These are phyloP conservation scores for Hygrocybe coccinea DNA, from an alignment of 768 basidiomycete species.

Conservation along the genomic window DNA sequence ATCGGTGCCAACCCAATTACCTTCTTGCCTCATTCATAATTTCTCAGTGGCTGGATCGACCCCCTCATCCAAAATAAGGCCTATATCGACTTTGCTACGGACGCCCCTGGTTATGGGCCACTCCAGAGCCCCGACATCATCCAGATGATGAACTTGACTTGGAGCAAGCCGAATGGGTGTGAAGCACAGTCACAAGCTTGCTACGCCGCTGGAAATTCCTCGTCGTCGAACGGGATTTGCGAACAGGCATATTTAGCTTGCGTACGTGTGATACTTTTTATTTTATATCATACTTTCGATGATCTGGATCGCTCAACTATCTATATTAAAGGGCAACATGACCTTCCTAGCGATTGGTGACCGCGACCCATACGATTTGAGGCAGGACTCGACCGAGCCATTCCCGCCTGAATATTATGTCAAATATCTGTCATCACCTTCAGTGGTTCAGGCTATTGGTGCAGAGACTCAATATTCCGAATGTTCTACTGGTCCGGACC, in stretches of 20 bases:
- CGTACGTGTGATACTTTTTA: constrained; percentile 31
- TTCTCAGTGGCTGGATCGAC: constrained; percentile 57
- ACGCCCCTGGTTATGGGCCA: constrained; percentile 65
- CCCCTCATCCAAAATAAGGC: constrained; percentile 59
- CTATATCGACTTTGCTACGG: constrained; percentile 53
- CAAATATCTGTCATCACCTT: constrained; percentile 33
- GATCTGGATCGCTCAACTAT: background rate
- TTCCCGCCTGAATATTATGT: constrained; percentile 59
- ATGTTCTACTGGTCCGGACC: constrained; percentile 43
- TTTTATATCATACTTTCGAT: background rate
- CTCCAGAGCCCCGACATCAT: constrained; percentile 47
- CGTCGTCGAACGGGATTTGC: constrained; percentile 49
- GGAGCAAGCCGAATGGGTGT: constrained; percentile 47
- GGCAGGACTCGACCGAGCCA: constrained; percentile 28
- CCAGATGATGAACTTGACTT: constrained; percentile 43
- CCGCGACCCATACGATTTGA: background rate
- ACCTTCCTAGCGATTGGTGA: background rate
- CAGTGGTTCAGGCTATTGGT: constrained; percentile 40
- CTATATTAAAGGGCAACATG: background rate
- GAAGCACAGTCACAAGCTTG: constrained; percentile 52
- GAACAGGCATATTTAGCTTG: constrained; percentile 49
- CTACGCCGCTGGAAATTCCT: constrained; percentile 45
- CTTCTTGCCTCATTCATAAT: background rate
- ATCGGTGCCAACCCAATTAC: background rate
- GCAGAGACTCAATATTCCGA: constrained; percentile 46